Evolutionary conservation across 805 yeast genomes (phyloP), one percentile per base, ranked within the genome.

Genomic region (Wickerhamiella lipophila): DNA sequence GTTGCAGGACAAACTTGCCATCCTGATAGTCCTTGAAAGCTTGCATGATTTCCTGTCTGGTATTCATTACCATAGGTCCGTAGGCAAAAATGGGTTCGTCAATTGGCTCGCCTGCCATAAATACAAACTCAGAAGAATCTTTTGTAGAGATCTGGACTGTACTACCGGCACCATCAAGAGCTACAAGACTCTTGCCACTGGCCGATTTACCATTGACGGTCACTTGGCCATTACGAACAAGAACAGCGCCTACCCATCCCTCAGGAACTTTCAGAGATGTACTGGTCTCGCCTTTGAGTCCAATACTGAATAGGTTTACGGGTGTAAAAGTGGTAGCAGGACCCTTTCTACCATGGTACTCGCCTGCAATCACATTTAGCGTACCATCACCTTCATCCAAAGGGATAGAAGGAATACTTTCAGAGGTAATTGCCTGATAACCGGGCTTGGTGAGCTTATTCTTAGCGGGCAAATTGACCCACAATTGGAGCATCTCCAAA

Each of bases 31-130:
- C 87, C 63, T 67, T 58, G 58, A 83, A 79, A 0, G 85, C 92
- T 56, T 81, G 65, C 55, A 77, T 72, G 52, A 87, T 79, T 53
- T 75, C 76, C 47, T 77, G 81, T 49, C 72, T 71, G 19, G 81
- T 67, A 6, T 83, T 75, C 53, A 83, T 89, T 16, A 87, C 96
- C 60, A 87, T 88, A 12, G 96, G 96, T 15, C 96, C 96, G 61
- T 86, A 81, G 61, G 87, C 95, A 27, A 84, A 82, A 49, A 82
- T 71, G 15, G 77, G 75, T 67, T 86, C 95, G 56, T 83, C 74
- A 50, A 84, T 67, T 18, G 75, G 73, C 61, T 82, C 65, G 50
- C 95, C 95, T 27, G 86, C 92, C 53, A 85, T 69, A n/a, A 85
- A 54, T 3, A 81, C 79, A 59, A 85, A 79, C 55, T 80, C 78